Base-by-base conservation (phyloP, 2,329 filamentous ascomycete species). In the Ophiostoma sp. region DNA sequence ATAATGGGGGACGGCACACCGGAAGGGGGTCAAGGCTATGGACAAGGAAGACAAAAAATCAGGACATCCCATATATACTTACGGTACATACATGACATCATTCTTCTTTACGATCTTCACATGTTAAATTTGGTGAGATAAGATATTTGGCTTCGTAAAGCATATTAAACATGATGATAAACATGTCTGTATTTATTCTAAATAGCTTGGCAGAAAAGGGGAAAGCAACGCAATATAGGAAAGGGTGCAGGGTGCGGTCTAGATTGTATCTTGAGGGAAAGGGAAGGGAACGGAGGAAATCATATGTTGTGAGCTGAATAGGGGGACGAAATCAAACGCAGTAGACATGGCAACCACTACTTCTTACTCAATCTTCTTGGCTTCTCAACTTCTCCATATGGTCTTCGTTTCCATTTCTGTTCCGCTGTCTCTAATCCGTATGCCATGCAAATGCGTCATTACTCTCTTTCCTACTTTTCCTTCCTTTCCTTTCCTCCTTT, bases 361-460 rank as follows among this genome's bases (percentile, higher is more conserved):
- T 39, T 17, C 9, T 7, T 48, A 28, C 61, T 22, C 50, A 22
- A 8, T 4, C 17, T 12, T 22, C 45, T 36, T 11, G 1, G 3
- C 8, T 33, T 36, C 31, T 33, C 28, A 11, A 33, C 28, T 22
- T 36, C 45, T 69, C 39, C 66, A 9, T 39, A 4, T 17, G 15
- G 8, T 36, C 19, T 12, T 33, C 19, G 17, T 61, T 48, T 36
- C 25, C 50, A 19, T 71, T 39, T 61, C 55, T 57, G 28, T 61
- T 17, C 39, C 45, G 15, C 19, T 33, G 52, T 50, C 22, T 57
- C 12, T 61, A 48, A 48, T 57, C 68, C 68, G 50, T 70, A 19
- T 39, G 68, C 66, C 68, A 57, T 70, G 68, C 68, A 70, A 69
- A 52, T 36, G 66, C 66, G 66, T 69, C 28, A 69, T 69, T 55